Evolutionary conservation across 2,329 filamentous ascomycete genomes (phyloP).

Genomic region (Diplocarpon rosae): DNA sequence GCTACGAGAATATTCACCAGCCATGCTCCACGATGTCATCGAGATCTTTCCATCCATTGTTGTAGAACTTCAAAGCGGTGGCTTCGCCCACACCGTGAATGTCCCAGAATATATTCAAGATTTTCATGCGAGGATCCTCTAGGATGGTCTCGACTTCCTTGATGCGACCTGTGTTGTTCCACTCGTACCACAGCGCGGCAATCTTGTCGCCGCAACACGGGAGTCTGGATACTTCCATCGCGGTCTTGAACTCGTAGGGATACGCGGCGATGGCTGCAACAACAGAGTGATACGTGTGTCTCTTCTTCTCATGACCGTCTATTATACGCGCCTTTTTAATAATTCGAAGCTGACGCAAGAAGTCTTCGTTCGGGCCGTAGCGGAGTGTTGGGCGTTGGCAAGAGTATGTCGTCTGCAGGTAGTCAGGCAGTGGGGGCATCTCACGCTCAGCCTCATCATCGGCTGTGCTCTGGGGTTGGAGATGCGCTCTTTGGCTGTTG

Average conservation of each 20-base stretch:
- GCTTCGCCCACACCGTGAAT: conserved; percentile 89
- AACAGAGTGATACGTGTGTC: conserved; percentile 76
- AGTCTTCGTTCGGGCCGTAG: conserved; percentile 59
- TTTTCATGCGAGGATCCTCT: conserved; percentile 48
- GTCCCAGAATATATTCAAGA: conserved; percentile 61
- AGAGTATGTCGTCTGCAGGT: conserved; percentile 55
- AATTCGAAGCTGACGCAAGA: conserved; percentile 63
- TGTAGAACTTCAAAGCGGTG: conserved; percentile 73
- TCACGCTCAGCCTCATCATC: conserved; percentile 64
- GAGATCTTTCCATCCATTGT: conserved; percentile 67
- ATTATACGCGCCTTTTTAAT: conserved; percentile 63
- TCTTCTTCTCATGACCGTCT: conserved; percentile 64
- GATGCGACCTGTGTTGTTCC: conserved; percentile 47
- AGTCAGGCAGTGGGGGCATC: conserved; percentile 59
- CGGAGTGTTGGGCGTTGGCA: conserved; percentile 69
- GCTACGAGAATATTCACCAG: conserved; percentile 34
- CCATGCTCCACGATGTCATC: conserved; percentile 79
- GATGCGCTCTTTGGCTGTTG: conserved; percentile 26
- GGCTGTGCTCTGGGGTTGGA: conserved; percentile 61
- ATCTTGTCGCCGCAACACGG: conserved; percentile 79
- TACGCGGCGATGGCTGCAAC: conserved; percentile 81
- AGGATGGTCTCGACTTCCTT: conserved; percentile 53
- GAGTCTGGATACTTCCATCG: conserved; percentile 37
- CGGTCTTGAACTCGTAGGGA: conserved; percentile 34
- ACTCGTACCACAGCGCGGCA: conserved; percentile 67